phyloP scores from a whole-genome alignment of 495 filamentous ascomycete genomes.

The Tirmania nivea region DNA sequence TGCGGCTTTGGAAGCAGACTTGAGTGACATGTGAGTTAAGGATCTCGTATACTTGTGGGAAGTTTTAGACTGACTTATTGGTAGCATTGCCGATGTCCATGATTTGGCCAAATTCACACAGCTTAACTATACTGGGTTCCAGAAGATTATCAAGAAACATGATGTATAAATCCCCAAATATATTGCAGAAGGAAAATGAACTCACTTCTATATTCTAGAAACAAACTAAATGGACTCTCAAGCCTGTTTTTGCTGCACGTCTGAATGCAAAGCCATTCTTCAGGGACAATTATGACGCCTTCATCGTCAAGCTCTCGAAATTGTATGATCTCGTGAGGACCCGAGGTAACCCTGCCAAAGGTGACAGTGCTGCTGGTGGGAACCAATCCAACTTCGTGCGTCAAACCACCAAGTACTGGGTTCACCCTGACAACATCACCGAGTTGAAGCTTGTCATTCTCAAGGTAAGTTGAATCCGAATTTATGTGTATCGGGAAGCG shows the following conservation, averaged over 20 bases:
- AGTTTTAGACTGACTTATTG: background rate
- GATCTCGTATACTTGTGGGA: background rate
- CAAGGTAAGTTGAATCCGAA: constrained; percentile 30
- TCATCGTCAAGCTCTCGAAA: constrained; percentile 85
- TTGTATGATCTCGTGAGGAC: constrained; percentile 89
- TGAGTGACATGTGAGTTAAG: constrained; percentile 53
- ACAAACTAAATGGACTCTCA: constrained; percentile 81
- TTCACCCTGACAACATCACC: constrained; percentile 95
- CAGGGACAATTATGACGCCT: constrained; percentile 93
- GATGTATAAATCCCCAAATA: constrained; percentile 39
- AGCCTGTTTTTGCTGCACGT: constrained; percentile 77
- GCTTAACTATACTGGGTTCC: constrained; percentile 96
- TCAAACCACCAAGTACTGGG: constrained; percentile 99
- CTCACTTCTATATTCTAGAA: constrained; percentile 35
- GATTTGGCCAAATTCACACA: constrained; percentile 97
- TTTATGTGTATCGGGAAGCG: background rate
- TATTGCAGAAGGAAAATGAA: background rate
- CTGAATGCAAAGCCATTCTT: constrained; percentile 94
- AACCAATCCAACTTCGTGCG: constrained; percentile 88
- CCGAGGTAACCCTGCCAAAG: constrained; percentile 73
- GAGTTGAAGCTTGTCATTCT: constrained; percentile 93
- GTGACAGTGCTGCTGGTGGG: constrained; percentile 77
- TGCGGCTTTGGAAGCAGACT: constrained; percentile 73
- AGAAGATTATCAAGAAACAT: constrained; percentile 99
- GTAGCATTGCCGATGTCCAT: constrained; percentile 77